Conservation (phyloP, 2,329 filamentous ascomycete species). For the Paracoccidioides brasiliensis region DNA sequence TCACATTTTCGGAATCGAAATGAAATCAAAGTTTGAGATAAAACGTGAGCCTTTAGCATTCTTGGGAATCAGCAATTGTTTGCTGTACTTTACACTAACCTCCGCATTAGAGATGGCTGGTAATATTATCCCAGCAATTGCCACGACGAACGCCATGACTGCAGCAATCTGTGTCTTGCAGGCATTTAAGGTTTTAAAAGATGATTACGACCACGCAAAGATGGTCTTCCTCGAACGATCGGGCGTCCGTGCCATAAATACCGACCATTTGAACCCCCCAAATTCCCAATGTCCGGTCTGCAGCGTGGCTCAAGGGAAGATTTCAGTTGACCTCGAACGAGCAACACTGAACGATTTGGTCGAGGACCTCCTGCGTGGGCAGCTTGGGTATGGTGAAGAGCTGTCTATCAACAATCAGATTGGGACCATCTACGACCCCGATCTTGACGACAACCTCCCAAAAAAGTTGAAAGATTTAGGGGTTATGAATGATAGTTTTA, state of each 20-base stretch:
- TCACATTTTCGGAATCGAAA: slow-evolving; percentile 74
- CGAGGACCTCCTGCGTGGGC: slow-evolving; percentile 53
- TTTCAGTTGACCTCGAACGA: slow-evolving; percentile 54
- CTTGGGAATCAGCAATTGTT: neutral
- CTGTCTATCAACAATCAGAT: slow-evolving; percentile 63
- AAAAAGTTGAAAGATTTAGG: slow-evolving; percentile 71
- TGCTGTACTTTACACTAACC: slow-evolving; percentile 2
- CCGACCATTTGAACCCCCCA: slow-evolving; percentile 46
- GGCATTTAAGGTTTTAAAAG: slow-evolving; percentile 75
- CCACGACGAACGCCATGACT: slow-evolving; percentile 93
- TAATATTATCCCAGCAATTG: slow-evolving; percentile 97
- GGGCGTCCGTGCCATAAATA: slow-evolving; percentile 45
- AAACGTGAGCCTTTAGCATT: slow-evolving; percentile 45
- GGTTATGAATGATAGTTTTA: slow-evolving; percentile 58
- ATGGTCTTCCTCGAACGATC: slow-evolving; percentile 73
- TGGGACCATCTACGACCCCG: slow-evolving; percentile 75
- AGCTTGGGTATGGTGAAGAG: slow-evolving; percentile 69
- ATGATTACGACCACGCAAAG: slow-evolving; percentile 56
- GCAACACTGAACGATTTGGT: slow-evolving; percentile 72
- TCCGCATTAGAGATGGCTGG: slow-evolving; percentile 69
- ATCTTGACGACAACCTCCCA: slow-evolving; percentile 71
- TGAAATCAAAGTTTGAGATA: slow-evolving; percentile 85
- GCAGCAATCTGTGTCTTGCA: slow-evolving; percentile 85
- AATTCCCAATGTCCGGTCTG: slow-evolving; percentile 79
- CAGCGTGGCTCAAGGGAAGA: slow-evolving; percentile 54